Evolutionary conservation across 2,329 filamentous ascomycete species (phyloP).

Genomic region (Diplodia scrobiculata): DNA sequence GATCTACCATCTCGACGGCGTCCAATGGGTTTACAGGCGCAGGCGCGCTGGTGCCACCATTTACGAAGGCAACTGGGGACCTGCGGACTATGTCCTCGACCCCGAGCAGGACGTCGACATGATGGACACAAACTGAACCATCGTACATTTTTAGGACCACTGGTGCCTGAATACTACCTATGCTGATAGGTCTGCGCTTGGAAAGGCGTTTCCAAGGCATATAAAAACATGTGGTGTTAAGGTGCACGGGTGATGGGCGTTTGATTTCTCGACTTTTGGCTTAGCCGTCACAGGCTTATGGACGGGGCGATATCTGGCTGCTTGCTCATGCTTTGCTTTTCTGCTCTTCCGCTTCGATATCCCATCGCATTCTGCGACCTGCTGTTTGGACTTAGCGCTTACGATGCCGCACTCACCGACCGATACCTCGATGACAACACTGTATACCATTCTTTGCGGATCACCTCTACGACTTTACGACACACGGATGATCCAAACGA

Average conservation of each 20-base stretch:
- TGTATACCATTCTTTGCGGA: slow-evolving; percentile 27
- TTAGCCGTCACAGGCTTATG: slow-evolving; percentile 18
- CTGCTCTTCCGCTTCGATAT: slow-evolving; percentile 28
- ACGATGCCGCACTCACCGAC: slow-evolving; percentile 21
- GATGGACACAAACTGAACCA: slow-evolving; percentile 55
- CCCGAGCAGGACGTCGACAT: slow-evolving; percentile 61
- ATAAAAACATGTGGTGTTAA: slow-evolving; percentile 22
- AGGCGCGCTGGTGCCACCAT: slow-evolving; percentile 88
- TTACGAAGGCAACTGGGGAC: slow-evolving; percentile 95
- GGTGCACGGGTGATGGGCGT: slow-evolving; percentile 18
- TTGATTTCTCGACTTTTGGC: slow-evolving; percentile 26
- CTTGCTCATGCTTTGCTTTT: slow-evolving; percentile 25
- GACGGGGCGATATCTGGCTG: slow-evolving; percentile 18
- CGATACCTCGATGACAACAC: slow-evolving; percentile 15
- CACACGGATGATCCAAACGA: slow-evolving; percentile 20
- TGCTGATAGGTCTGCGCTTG: not conserved
- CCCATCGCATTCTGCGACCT: slow-evolving; percentile 27
- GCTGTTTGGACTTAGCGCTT: slow-evolving; percentile 27
- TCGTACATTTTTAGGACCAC: slow-evolving; percentile 4
- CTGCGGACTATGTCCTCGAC: slow-evolving; percentile 64
- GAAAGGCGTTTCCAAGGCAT: slow-evolving; percentile 9
- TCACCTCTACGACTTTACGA: slow-evolving; percentile 25
- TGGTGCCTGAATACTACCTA: slow-evolving; percentile 10
- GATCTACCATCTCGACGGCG: slow-evolving; percentile 70
- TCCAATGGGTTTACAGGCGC: slow-evolving; percentile 76